These are phyloP conservation scores for Falciphora oryzae DNA, from an alignment of 2,329 filamentous ascomycete species.

Conservation along the genomic window DNA sequence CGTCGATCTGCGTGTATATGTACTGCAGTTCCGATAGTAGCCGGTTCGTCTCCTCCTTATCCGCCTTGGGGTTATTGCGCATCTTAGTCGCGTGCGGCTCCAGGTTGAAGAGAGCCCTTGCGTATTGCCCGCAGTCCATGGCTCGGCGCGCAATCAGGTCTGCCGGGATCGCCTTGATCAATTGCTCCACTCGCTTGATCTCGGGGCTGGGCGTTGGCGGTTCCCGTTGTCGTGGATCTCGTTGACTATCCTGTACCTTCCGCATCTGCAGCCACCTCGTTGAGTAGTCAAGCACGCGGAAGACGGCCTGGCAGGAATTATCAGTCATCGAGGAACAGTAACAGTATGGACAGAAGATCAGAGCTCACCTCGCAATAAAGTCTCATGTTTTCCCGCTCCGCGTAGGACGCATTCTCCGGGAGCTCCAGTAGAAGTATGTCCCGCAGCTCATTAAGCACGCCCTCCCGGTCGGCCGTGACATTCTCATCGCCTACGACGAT, in stretches of 20 bases:
- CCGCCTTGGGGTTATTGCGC: constrained; percentile 26
- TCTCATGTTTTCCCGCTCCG: constrained; percentile 69
- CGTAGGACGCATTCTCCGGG: constrained; percentile 44
- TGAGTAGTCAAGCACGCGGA: constrained; percentile 85
- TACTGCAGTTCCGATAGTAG: constrained; percentile 77
- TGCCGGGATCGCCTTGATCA: constrained; percentile 60
- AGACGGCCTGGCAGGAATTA: constrained; percentile 61
- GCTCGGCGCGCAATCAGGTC: constrained; percentile 74
- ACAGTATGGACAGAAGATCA: not conserved
- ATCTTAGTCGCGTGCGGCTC: constrained; percentile 65
- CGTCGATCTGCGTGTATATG: constrained; percentile 96
- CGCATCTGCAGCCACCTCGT: constrained; percentile 85
- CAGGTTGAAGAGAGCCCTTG: constrained; percentile 87
- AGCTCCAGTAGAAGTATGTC: constrained; percentile 63
- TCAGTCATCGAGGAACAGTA: constrained; percentile 15
- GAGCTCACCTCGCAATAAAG: constrained; percentile 74
- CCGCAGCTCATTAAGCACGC: constrained; percentile 68
- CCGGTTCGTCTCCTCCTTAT: constrained; percentile 50
- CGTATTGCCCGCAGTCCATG: constrained; percentile 89
- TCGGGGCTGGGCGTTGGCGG: constrained; percentile 16
- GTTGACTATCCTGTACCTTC: constrained; percentile 35
- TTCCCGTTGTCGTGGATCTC: constrained; percentile 28
- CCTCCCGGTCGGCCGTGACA: constrained; percentile 48
- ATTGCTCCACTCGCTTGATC: constrained; percentile 40
- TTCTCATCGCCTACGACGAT: constrained; percentile 64